Evolutionary conservation across 2,329 filamentous ascomycete species (phyloP).

Genomic region (Aspergillus bombycis): DNA sequence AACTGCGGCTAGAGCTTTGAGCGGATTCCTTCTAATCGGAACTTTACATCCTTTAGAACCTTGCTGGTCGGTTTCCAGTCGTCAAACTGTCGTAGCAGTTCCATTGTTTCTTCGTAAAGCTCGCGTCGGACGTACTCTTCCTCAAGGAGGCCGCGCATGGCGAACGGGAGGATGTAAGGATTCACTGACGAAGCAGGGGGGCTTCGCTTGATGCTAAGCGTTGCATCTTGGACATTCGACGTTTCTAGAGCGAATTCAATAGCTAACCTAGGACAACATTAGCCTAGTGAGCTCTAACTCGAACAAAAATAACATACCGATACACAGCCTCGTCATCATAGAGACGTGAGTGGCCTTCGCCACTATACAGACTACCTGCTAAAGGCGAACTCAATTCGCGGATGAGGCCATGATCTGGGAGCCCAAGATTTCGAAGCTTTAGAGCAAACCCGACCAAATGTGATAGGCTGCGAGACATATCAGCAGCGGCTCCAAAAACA

Average conservation of each 20-base stretch:
- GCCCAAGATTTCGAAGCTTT: conserved; percentile 89
- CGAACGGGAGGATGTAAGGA: conserved; percentile 91
- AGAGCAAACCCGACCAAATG: conserved; percentile 91
- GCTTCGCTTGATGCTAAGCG: conserved; percentile 57
- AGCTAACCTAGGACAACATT: conserved; percentile 57
- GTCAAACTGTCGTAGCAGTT: conserved; percentile 85
- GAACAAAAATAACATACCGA: conserved; percentile 53
- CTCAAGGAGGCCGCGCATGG: conserved; percentile 89
- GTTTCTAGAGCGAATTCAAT: conserved; percentile 76
- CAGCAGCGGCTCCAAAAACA: conserved; percentile 9
- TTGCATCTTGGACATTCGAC: conserved; percentile 53
- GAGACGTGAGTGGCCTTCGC: conserved; percentile 89
- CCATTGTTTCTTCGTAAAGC: conserved; percentile 73
- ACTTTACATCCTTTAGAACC: conserved; percentile 93
- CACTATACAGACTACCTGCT: conserved; percentile 86
- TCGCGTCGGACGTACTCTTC: conserved; percentile 88
- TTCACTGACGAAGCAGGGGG: conserved; percentile 58
- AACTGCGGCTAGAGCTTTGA: conserved; percentile 66
- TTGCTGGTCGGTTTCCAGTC: conserved; percentile 91
- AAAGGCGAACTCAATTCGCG: conserved; percentile 86
- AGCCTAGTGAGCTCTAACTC: not conserved
- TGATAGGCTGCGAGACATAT: conserved; percentile 61
- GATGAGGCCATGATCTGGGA: conserved; percentile 90
- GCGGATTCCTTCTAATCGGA: conserved; percentile 84
- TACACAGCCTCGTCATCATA: conserved; percentile 91